Percentiles rank a stretch among this genome's conserved stretches.
These are phyloP conservation scores for Pichia sporocuriosa DNA, from an alignment of 805 yeast species.

Conservation along the genomic window DNA sequence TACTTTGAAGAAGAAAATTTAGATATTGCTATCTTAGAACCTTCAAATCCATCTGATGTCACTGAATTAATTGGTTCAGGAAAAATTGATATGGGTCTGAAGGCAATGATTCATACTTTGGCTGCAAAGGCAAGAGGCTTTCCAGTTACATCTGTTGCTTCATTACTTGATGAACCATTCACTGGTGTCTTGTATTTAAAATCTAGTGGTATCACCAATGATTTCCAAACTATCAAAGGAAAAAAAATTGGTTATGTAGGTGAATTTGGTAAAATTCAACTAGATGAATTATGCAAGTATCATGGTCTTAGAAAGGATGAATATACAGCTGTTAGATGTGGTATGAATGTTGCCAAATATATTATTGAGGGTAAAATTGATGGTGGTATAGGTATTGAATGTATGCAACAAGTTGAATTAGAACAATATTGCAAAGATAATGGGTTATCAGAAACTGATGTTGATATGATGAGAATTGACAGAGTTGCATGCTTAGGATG, in stretches of 20 bases:
- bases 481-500: conserved; percentile 50
- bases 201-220: conserved; percentile 44
- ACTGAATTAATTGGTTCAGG: conserved; percentile 53
- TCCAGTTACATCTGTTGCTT: conserved; percentile 50
- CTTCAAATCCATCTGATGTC: conserved; percentile 52
- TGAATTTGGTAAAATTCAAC: conserved; percentile 52
- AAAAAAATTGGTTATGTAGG: conserved; percentile 52
- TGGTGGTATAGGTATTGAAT: conserved; percentile 54
- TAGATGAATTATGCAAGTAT: conserved; percentile 49
- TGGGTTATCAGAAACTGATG: conserved; percentile 40
- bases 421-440: conserved; percentile 40
- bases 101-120: conserved; percentile 54
- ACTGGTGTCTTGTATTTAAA: conserved; percentile 48
- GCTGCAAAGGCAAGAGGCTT: conserved; percentile 55
- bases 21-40: conserved; percentile 47
- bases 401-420: conserved; percentile 52
- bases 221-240: conserved; percentile 46
- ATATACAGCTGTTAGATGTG: conserved; percentile 52
- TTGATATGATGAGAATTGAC: conserved; percentile 51
- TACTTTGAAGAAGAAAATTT: conserved; percentile 44
- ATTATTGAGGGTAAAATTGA: conserved; percentile 50
- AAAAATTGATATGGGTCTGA: conserved; percentile 51
- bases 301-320: conserved; percentile 50
- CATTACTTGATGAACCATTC: conserved; percentile 50
- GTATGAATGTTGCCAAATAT: conserved; percentile 52